phyloP scores from a whole-genome alignment of 2,329 filamentous ascomycete genomes.

The Alternaria dauci region DNA sequence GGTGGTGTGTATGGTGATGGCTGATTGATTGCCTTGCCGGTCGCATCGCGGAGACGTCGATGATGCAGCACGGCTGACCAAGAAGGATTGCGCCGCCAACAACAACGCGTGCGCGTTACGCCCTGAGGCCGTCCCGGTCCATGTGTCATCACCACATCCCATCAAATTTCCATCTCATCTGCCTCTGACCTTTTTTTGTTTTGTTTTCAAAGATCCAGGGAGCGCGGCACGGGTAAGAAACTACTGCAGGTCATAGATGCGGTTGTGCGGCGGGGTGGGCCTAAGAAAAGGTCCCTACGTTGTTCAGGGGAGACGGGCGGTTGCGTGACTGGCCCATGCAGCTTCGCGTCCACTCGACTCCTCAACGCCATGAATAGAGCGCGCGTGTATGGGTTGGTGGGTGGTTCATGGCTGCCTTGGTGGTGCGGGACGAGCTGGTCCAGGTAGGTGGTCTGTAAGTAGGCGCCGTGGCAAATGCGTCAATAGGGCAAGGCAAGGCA shows the following conservation, averaged over 20 bases:
- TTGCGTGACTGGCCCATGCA: constrained; percentile 5
- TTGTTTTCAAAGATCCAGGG: constrained; percentile 6
- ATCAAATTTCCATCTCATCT: not conserved
- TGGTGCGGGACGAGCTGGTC: not conserved
- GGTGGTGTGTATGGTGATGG: not conserved
- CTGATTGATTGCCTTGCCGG: constrained; percentile 1
- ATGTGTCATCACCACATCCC: not conserved
- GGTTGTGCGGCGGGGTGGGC: constrained; percentile 16
- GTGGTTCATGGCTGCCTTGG: constrained; percentile 1
- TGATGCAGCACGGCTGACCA: constrained; percentile 5
- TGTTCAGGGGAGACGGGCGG: constrained; percentile 10
- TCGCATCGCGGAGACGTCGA: not conserved
- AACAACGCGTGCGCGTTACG: constrained; percentile 16
- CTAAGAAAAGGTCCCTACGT: constrained; percentile 18
- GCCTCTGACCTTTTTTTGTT: not conserved
- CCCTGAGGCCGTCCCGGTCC: constrained; percentile 1
- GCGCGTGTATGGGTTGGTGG: not conserved
- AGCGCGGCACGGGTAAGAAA: constrained; percentile 13
- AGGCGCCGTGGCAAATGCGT: constrained; percentile 20
- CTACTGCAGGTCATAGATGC: constrained; percentile 24
- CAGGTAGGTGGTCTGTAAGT: constrained; percentile 2
- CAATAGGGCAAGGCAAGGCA: constrained; percentile 16
- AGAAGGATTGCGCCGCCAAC: constrained; percentile 20
- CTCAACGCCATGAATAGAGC: constrained; percentile 7
- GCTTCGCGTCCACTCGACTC: constrained; percentile 1